phyloP scores from a whole-genome alignment of 2,329 filamentous ascomycete genomes.

The Colletotrichum cordylinicola region DNA sequence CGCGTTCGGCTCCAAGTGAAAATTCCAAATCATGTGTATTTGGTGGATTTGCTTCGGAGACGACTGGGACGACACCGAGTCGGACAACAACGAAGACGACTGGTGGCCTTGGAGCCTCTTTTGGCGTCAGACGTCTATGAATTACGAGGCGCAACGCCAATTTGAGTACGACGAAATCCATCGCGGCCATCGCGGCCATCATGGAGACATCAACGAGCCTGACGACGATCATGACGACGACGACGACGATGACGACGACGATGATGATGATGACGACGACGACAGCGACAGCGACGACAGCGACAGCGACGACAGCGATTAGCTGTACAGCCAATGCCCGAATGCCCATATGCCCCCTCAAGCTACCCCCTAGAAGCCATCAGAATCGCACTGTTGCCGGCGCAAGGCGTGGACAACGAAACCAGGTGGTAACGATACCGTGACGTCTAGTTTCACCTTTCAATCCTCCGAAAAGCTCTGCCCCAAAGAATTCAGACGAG shows the following conservation, averaged over 20 bases:
- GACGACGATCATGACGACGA: not conserved
- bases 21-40: not conserved
- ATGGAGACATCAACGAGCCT: not conserved
- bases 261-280: too few species aligned
- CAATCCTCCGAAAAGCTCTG: not conserved
- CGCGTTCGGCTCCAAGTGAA: not conserved
- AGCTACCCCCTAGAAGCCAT: not conserved
- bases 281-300: not conserved
- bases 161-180: too few species aligned
- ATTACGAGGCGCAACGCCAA: not conserved
- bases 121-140: not conserved
- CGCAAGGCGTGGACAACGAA: not conserved
- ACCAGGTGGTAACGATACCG: not conserved
- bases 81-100: not conserved
- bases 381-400: not conserved
- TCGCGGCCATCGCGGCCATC: not conserved
- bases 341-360: not conserved
- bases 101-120: not conserved
- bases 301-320: not conserved
- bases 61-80: not conserved
- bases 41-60: not conserved
- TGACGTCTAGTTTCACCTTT: not conserved
- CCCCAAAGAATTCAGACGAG: not conserved
- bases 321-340: not conserved
- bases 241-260: not conserved